A percentile compares a stretch with the other conserved stretches of the same genome.
These are phyloP conservation scores for Inga leiocalycina DNA, from an alignment of 306 rosid genomes.

Conservation along the genomic window DNA sequence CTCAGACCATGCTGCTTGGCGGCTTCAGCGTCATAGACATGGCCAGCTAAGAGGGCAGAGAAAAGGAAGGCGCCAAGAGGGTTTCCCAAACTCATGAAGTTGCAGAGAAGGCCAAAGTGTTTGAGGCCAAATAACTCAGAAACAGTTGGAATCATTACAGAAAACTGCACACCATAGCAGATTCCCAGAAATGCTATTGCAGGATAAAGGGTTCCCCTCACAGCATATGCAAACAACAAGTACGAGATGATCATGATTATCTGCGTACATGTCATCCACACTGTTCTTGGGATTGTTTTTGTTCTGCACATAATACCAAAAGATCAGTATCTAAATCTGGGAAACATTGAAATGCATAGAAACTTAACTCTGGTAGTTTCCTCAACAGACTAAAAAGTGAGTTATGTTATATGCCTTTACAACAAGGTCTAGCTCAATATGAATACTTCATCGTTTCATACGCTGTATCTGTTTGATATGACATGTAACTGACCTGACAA, in stretches of 20 bases:
- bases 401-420: neutral
- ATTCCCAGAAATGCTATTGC: conserved; percentile 69
- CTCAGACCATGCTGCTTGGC: conserved; percentile 60
- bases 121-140: conserved; percentile 82
- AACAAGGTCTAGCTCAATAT: neutral
- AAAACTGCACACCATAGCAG: conserved; percentile 80
- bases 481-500: conserved; percentile 61
- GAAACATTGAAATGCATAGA: neutral
- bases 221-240: conserved; percentile 64
- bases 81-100: conserved; percentile 68
- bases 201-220: conserved; percentile 61
- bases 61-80: conserved; percentile 82
- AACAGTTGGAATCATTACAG: conserved; percentile 80
- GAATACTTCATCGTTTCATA: neutral
- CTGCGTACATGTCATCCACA: conserved; percentile 84
- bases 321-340: neutral
- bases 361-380: neutral
- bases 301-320: conserved; percentile 48
- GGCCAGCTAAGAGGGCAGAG: conserved; percentile 78
- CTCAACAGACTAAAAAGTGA: neutral
- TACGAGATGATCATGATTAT: conserved; percentile 57
- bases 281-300: conserved; percentile 65
- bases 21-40: conserved; percentile 69
- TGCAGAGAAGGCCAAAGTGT: conserved; percentile 69
- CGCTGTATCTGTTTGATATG: neutral